phyloP scores from a whole-genome alignment of 176 grass and related monocot species.

The Rhynchospora tenuis region DNA sequence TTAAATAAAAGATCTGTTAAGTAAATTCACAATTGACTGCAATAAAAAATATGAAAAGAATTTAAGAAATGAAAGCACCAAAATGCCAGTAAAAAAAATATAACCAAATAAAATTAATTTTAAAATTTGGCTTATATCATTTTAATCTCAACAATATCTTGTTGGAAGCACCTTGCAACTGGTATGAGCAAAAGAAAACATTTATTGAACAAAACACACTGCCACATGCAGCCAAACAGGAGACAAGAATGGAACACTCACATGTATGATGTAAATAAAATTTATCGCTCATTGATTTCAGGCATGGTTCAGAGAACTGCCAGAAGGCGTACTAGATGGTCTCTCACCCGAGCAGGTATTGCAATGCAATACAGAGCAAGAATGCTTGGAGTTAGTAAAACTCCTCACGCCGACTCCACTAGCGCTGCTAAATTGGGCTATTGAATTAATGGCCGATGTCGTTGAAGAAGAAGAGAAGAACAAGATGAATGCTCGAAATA shows the following conservation, averaged over 20 bases:
- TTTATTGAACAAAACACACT: not conserved
- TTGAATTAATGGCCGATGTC: conserved; percentile 87
- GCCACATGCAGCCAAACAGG: not conserved
- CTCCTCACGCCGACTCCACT: conserved; percentile 55
- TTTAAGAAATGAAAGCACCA: not conserved
- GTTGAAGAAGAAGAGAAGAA: conserved; percentile 81
- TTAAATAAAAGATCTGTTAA: not conserved
- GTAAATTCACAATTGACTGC: not conserved
- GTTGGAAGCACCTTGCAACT: not conserved
- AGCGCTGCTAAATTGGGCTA: conserved; percentile 74
- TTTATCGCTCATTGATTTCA: conserved; percentile 10
- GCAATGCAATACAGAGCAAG: conserved; percentile 73
- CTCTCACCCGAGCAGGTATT: conserved; percentile 84
- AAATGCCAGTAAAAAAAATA: not conserved
- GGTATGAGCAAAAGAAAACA: not conserved
- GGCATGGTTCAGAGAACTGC: conserved; percentile 97
- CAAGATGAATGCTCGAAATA: conserved; percentile 98
- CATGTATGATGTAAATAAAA: not conserved
- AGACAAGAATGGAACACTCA: not conserved
- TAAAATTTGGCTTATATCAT: not conserved
- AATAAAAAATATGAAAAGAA: not conserved
- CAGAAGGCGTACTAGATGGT: conserved; percentile 73
- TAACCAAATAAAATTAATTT: not conserved
- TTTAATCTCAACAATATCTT: not conserved
- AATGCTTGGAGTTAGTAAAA: conserved; percentile 59